Base-by-base conservation (phyloP, 1,284 basidiomycete genomes). In the Ganoderma boninense region DNA sequence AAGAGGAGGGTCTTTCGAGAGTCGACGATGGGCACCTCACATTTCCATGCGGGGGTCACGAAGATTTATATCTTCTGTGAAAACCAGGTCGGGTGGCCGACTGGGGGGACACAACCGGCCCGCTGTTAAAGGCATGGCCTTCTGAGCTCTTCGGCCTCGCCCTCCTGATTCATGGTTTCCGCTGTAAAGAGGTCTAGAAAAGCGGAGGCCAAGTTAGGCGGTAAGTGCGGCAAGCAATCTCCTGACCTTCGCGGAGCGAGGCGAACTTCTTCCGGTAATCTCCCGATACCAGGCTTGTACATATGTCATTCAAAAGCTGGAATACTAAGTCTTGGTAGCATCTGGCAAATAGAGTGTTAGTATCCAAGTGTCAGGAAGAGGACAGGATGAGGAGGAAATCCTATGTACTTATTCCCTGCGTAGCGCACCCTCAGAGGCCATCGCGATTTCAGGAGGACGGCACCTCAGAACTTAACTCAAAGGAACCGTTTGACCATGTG, bases 261-360 rank as follows among this genome's bases (percentile, higher is more conserved):
- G 67, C 57, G 54, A 61, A 35, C 43, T 68, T 68, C 35, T 68
- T 43, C 67, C 67, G 67, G 56, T 46, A 44, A 60, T 64, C 35
- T 40, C 57, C 67, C 67, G 67, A 6, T 14, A 13, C n/a, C 23
- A 26, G 23, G 18, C 29, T 54, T 59, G 29, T n/a, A 5, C 14
- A 14, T n/a, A 18, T 43, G 5, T 40, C 43, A 32, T 32, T 64
- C 62, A 14, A 64, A n/a, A 46, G 13, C 8, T n/a, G 44, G 13
- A 56, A 13, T 29, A 4, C 26, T 32, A 14, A 29, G 14, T 6
- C 29, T 54, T 23, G 6, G 11, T 26, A 13, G n/a, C 13, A 26
- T 54, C 23, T 57, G 29, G 4, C 54, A 56, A 32, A 32, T 32
- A 56, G 8, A 3, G 46, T 23, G 23, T n/a, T 13, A 23, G 46